These are phyloP conservation scores for Plenodomus tracheiphilus DNA, from an alignment of 2,329 filamentous ascomycete genomes.

Conservation along the genomic window DNA sequence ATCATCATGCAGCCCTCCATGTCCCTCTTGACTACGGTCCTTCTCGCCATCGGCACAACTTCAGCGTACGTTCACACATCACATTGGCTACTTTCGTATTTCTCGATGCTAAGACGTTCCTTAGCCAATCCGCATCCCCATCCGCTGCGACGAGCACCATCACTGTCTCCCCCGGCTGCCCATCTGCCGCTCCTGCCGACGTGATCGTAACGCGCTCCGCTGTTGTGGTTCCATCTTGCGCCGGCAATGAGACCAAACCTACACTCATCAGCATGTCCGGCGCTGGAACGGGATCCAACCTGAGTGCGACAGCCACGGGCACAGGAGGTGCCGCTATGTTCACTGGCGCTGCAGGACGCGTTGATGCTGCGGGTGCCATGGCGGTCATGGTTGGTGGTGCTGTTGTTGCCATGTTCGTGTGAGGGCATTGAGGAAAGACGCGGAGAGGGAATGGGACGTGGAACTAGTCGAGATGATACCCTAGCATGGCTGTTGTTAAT, in stretches of 20 bases:
- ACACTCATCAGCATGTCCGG: slow-evolving; percentile 18
- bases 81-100: neutral
- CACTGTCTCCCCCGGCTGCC: slow-evolving; percentile 17
- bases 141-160: slow-evolving; percentile 15
- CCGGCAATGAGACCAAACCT: slow-evolving; percentile 23
- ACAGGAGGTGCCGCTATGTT: neutral
- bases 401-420: neutral
- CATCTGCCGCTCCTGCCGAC: slow-evolving; percentile 16
- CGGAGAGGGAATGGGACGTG: too few species aligned
- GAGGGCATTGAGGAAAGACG: too few species aligned
- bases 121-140: slow-evolving; percentile 3
- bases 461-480: too few species aligned
- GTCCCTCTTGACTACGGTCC: neutral
- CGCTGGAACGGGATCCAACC: neutral
- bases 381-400: neutral
- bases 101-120: neutral
- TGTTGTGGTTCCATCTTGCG: slow-evolving; percentile 16
- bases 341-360: neutral
- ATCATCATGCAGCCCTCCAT: neutral
- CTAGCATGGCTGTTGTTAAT: too few species aligned
- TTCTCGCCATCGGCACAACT: neutral
- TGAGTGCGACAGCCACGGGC: neutral
- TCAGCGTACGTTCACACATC: neutral
- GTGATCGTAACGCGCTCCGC: slow-evolving; percentile 22
- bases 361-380: neutral